Evolutionary conservation across 805 yeast species (phyloP).

Genomic region (Saturnispora zaruensis): DNA sequence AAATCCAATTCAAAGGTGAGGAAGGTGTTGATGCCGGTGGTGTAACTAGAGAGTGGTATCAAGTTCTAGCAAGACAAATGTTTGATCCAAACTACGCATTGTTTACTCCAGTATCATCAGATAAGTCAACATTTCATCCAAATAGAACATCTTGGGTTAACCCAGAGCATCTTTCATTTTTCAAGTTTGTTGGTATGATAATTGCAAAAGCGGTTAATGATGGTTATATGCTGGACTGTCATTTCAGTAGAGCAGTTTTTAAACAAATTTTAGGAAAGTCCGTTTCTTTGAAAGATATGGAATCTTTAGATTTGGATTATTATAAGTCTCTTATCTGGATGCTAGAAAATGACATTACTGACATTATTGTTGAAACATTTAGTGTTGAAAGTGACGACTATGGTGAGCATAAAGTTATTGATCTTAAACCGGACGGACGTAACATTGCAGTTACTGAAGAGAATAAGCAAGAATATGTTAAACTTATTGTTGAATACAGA

Average conservation of each 20-base stretch:
- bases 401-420: slow-evolving; percentile 80
- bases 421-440: slow-evolving; percentile 74
- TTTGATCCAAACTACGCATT: slow-evolving; percentile 92
- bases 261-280: slow-evolving; percentile 72
- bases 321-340: slow-evolving; percentile 92
- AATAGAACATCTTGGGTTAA: slow-evolving; percentile 86
- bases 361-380: slow-evolving; percentile 88
- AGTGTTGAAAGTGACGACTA: slow-evolving; percentile 89
- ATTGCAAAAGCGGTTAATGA: slow-evolving; percentile 94
- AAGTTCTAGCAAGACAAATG: slow-evolving; percentile 87
- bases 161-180: slow-evolving; percentile 87
- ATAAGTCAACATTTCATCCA: slow-evolving; percentile 91
- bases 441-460: slow-evolving; percentile 81
- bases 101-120: slow-evolving; percentile 85
- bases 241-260: slow-evolving; percentile 91
- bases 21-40: slow-evolving; percentile 99
- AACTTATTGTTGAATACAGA: slow-evolving; percentile 77
- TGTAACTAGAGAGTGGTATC: slow-evolving; percentile 95
- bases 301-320: slow-evolving; percentile 83
- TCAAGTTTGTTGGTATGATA: slow-evolving; percentile 87
- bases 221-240: slow-evolving; percentile 80
- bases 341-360: slow-evolving; percentile 93
- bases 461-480: slow-evolving; percentile 85
- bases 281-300: slow-evolving; percentile 88
- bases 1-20: slow-evolving; percentile 83